These are phyloP conservation scores for Arthrobotrys megalospora DNA, from an alignment of 2,329 filamentous ascomycete species.

Conservation along the genomic window DNA sequence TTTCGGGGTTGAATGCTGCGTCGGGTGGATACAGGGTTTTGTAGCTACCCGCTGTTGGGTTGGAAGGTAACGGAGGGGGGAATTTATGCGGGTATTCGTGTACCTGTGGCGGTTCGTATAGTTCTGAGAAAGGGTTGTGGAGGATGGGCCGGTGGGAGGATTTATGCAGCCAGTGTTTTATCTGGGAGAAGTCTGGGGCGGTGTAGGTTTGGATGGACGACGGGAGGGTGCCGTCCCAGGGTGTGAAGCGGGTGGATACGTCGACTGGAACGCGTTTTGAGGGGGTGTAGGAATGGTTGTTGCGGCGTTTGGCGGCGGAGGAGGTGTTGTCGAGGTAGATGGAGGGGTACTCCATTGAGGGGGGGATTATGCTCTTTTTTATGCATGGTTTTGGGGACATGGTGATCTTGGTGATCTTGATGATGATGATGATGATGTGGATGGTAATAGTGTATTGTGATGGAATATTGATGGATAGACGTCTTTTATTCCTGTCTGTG, in stretches of 20 bases:
- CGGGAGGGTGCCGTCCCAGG: conserved; percentile 33
- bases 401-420: neutral
- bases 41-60: neutral
- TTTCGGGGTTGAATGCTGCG: neutral
- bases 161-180: conserved; percentile 28
- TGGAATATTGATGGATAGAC: too few species aligned
- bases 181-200: neutral
- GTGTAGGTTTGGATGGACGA: neutral
- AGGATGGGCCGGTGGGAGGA: neutral
- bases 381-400: too few species aligned
- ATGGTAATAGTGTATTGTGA: neutral
- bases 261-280: neutral
- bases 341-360: neutral
- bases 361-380: too few species aligned
- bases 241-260: neutral
- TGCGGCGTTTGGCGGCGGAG: neutral
- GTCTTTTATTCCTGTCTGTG: too few species aligned
- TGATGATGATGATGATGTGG: neutral
- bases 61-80: neutral
- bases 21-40: neutral
- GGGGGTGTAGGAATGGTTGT: neutral
- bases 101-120: neutral
- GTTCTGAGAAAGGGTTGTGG: neutral
- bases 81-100: neutral
- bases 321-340: neutral